Evolutionary conservation across 257 asterid species (phyloP), one percentile per base, ranked within the genome.

Genomic region (Paulownia fortunei): DNA sequence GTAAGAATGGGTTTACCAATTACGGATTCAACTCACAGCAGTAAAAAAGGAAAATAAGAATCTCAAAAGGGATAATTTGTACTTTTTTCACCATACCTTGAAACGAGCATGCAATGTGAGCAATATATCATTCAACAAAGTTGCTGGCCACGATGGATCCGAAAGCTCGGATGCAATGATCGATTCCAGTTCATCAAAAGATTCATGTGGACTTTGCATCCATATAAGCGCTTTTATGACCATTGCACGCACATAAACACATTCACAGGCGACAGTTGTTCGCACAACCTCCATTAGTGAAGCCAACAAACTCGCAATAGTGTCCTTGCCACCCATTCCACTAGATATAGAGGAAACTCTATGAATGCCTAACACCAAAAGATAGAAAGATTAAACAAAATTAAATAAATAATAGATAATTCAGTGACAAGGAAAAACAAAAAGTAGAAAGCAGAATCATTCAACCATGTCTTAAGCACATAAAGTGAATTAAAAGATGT

Each of bases 201-300:
- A 85, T 70, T 92, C 97, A 62, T 88, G 82, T 34, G 97, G 97
- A 83, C 97, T 92, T 89, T 92, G 97, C 93, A 92, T 90, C 97
- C 97, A 92, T 86, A 92, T 87, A 73, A 92, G 85, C 21, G 97
- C 93, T 84, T 92, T 92, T 68, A 92, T 90, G 76, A 91, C 93
- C 97, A 92, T 90, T 64, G 93, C 95, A 78, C 97, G 97, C 78
- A 90, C 95, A 85, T 90, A 92, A 65, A 89, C 97, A 81, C 97
- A 92, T 86, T 92, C 97, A 84, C 97, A 90, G 19, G 97, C 97
- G 52, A 90, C 91, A 79, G 97, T 89, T 77, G 97, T 92, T 68
- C 97, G 86, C 83, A 92, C 97, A 56, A 88, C 93, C 87, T 92
- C 97, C 97, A 92, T 87, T 72, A 92, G 85, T 62, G 97, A 90